Evolutionary conservation across 1,139 yeast genomes (phyloP).

Genomic region (Magnusiomyces suaveolens): DNA sequence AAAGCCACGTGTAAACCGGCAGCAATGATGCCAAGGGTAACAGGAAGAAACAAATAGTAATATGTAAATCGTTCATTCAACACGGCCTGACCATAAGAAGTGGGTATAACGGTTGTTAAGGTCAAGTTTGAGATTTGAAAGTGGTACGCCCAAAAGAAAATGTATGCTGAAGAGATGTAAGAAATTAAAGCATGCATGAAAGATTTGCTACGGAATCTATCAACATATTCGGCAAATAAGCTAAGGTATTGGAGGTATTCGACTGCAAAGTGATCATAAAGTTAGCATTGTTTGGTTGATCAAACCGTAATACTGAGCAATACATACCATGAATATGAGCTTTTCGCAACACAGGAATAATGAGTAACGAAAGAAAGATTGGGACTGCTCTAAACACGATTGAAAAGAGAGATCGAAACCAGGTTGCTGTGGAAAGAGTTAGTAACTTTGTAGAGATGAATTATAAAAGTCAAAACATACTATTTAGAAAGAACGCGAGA

Average conservation of each 20-base stretch:
- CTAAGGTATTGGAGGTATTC: constrained; percentile 16
- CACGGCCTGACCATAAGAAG: constrained; percentile 42
- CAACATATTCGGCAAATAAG: constrained; percentile 29
- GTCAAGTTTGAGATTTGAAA: constrained; percentile 26
- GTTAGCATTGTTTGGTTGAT: background rate
- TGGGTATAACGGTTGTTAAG: constrained; percentile 22
- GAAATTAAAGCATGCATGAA: constrained; percentile 34
- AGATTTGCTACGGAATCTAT: constrained; percentile 39
- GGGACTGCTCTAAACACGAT: constrained; percentile 23
- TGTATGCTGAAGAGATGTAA: constrained; percentile 36
- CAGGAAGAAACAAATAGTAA: constrained; percentile 36
- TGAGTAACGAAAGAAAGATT: constrained; percentile 20
- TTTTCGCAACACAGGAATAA: constrained; percentile 27
- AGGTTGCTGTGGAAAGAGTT: constrained; percentile 16
- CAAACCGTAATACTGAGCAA: background rate
- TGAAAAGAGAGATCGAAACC: constrained; percentile 17
- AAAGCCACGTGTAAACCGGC: constrained; percentile 45
- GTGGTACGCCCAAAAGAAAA: constrained; percentile 32
- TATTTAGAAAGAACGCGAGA: constrained; percentile 14
- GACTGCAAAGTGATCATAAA: background rate
- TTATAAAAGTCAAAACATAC: constrained; percentile 5
- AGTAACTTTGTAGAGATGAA: constrained; percentile 4
- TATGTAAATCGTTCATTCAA: constrained; percentile 56
- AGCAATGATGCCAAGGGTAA: constrained; percentile 41
- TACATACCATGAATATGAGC: constrained; percentile 20